Base-by-base conservation (phyloP, 2,329 filamentous ascomycete species). In the Aschersonia sp. region DNA sequence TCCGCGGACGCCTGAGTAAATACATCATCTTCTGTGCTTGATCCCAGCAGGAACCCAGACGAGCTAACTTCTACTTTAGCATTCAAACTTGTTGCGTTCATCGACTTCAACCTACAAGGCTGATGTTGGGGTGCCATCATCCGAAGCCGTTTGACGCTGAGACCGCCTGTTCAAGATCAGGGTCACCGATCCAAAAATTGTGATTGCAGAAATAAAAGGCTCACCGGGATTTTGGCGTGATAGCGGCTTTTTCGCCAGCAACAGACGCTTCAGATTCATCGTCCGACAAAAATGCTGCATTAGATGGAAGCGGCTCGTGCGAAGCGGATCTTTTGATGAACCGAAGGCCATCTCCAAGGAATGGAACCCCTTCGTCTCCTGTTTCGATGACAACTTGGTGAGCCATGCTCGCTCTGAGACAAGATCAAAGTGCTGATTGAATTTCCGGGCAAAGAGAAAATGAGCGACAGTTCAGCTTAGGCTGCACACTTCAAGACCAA, bases 21-120 rank as follows among this genome's bases (percentile, higher is more conserved):
- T 9, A 55, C 52, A 31, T 55, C 53, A 30, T 53, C 53, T 35
- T 55, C 51, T 5, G 47, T 50, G 12, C 45, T 51, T 6, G 52
- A 52, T 28, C 51, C 53, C 9, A 55, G 44, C 4, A 53, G 32
- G 28, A 55, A 55, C 9, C 47, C 46, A 20, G 47, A 47, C 6
- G 45, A 45, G 20, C 48, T 51, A 10, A 4, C 9, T 4, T n/a
- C 5, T 4, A 45, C 32, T 31, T 12, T 29, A 7, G 35, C 12
- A 43, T 9, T 12, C 10, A 20, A 28, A 6, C 28, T 43, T 28
- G 9, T 43, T 10, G 10, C n/a, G 7, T 12, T 28, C 9, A 9
- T 43, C 9, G n/a, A 43, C 2, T 20, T 20, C 20, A 20, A 20
- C 48, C 40, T 46, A 54, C 52, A 45, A 48, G 29, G 31, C n/a